phyloP scores from a whole-genome alignment of 352 stramenopile genomes.

The Phytopythium kandeliae region DNA sequence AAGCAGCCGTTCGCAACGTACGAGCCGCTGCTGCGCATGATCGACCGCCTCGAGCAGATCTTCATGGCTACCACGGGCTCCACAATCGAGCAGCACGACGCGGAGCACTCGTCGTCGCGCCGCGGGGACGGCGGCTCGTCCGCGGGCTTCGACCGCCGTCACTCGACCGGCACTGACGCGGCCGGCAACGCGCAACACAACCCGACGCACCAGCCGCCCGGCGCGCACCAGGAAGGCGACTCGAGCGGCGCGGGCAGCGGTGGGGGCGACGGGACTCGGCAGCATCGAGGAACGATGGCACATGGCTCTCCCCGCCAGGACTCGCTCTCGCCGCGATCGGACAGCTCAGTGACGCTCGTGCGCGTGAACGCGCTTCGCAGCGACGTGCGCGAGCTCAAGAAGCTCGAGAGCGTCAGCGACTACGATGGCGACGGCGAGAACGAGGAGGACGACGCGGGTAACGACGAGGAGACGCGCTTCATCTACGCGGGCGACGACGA shows the following conservation, averaged over 20 bases:
- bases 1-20: slow-evolving; percentile 87
- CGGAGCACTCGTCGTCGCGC: slow-evolving; percentile 37
- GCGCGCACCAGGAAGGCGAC: slow-evolving; percentile 3
- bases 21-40: slow-evolving; percentile 80
- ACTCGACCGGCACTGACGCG: slow-evolving; percentile 11
- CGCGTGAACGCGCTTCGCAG: slow-evolving; percentile 71
- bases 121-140: slow-evolving; percentile 27
- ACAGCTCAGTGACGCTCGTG: slow-evolving; percentile 62
- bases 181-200: slow-evolving; percentile 15
- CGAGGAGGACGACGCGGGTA: slow-evolving; percentile 39
- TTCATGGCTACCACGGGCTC: slow-evolving; percentile 85
- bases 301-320: slow-evolving; percentile 7
- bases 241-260: slow-evolving; percentile 12
- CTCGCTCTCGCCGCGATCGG: slow-evolving; percentile 31
- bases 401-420: slow-evolving; percentile 48
- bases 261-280: slow-evolving; percentile 9
- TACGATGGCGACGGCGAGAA: slow-evolving; percentile 68
- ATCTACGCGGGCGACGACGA: slow-evolving; percentile 13
- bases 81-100: slow-evolving; percentile 82
- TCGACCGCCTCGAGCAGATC: slow-evolving; percentile 81
- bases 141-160: slow-evolving; percentile 13
- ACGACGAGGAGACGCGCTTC: slow-evolving; percentile 28
- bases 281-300: neutral
- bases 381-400: slow-evolving; percentile 63
- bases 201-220: slow-evolving; percentile 26